Percentiles rank a stretch among this genome's conserved stretches.
These are phyloP conservation scores for Suillus occidentalis DNA, from an alignment of 768 basidiomycete genomes.

Conservation along the genomic window DNA sequence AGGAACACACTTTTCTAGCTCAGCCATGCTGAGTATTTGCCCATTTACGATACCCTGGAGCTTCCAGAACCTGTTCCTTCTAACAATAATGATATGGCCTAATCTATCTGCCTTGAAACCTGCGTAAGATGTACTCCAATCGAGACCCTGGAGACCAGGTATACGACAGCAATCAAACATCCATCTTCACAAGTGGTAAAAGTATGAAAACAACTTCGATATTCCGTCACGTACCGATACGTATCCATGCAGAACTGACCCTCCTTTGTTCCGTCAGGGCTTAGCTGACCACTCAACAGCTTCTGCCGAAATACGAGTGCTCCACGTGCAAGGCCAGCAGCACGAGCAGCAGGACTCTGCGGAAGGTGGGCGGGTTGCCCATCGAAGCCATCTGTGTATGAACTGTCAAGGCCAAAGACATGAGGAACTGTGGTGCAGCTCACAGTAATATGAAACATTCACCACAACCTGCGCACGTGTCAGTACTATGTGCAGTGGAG, in stretches of 20 bases:
- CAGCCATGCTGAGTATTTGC: conserved; percentile 58
- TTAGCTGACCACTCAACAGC: conserved; percentile 63
- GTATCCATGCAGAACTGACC: conserved; percentile 84
- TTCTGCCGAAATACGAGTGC: conserved; percentile 74
- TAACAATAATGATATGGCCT: conserved; percentile 83
- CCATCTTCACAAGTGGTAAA: conserved; percentile 51
- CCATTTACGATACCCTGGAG: conserved; percentile 59
- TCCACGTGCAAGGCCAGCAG: conserved; percentile 68
- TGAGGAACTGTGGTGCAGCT: conserved; percentile 18
- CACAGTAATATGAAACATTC: conserved; percentile 95
- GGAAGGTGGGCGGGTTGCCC: conserved; percentile 60
- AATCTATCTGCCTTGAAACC: conserved; percentile 45
- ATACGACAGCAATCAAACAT: conserved; percentile 91
- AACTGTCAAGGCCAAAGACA: conserved; percentile 10
- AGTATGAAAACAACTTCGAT: neutral
- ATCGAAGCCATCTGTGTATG: conserved; percentile 72
- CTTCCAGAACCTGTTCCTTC: conserved; percentile 85
- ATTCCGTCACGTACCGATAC: conserved; percentile 52
- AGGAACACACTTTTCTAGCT: conserved; percentile 58
- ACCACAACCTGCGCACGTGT: conserved; percentile 61
- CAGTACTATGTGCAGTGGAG: neutral
- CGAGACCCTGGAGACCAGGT: conserved; percentile 69
- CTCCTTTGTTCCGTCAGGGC: conserved; percentile 67
- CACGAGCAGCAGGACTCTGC: conserved; percentile 60
- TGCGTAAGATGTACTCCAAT: conserved; percentile 76